Base-by-base conservation (phyloP, 805 yeast genomes). In the Wickerhamiella kurtzmanii region DNA sequence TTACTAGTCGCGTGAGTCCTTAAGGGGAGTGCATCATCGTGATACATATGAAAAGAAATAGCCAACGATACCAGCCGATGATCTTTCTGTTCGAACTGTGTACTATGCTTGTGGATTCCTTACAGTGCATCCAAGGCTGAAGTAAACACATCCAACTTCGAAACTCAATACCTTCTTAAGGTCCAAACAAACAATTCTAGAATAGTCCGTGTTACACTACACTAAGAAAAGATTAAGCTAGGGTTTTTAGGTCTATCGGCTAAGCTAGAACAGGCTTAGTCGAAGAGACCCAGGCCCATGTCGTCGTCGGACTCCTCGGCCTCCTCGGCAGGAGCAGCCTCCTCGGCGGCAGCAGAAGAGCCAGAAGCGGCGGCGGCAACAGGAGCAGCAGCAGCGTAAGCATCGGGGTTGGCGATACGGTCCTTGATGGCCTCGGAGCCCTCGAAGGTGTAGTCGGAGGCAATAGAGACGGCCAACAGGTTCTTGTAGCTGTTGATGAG, bases 381-480 rank as follows among this genome's bases (percentile, higher is more conserved):
- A 64, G 97, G 95, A 65, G 96, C 96, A 74, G 96, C 94, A 66
- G 97, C 82, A 69, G 97, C 98, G 75, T 89, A 92, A 72, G 95
- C 95, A 58, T 92, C 97, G 72, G 99, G 99, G 94, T 92, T 89
- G 72, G 95, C 97, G 66, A 92, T 77, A 77, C 97, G 85, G 83
- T 92, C 99, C 83, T 86, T 86, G 77, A 92, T 81, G 61, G 89
- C 88, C 79, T 88, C 99, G 62, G 95, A 84, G 73, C 95, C 97
- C 75, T 94, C 96, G 77, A 82, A 92, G 68, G 96, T 83, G 85
- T 88, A 92, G 72, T 92, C 96, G 67, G 97, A 80, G 68, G 96
- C 98, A 74, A 92, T 77, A 59, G 98, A 94, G 67, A 92, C 79
- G 66, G 97, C 95, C 72, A 92, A 78, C 68, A 92, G 79, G 78